A percentile compares a stretch with the other conserved stretches of the same genome.
Evolutionary conservation across 2,329 filamentous ascomycete species (phyloP).

Genomic region (Colletotrichum viniferum): DNA sequence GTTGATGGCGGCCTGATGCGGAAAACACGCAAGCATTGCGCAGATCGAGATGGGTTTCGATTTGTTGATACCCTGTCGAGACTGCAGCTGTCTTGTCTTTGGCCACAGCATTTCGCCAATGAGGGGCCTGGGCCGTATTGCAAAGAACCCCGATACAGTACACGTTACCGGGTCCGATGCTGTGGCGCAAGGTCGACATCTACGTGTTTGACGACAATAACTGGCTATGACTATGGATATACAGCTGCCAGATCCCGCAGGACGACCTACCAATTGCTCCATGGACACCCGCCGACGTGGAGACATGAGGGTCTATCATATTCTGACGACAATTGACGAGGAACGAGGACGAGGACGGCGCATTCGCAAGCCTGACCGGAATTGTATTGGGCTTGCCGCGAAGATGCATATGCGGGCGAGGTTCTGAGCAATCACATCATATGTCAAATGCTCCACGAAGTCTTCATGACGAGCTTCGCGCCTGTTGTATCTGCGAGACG

Average conservation of each 20-base stretch:
- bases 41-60: background rate
- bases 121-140: background rate
- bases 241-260: background rate
- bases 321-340: background rate
- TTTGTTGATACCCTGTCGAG: background rate
- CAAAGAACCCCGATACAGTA: background rate
- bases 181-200: background rate
- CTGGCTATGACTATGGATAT: background rate
- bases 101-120: background rate
- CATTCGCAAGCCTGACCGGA: background rate
- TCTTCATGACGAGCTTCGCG: background rate
- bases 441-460: background rate
- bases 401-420: background rate
- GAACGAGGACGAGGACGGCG: background rate
- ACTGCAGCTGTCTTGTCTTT: background rate
- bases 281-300: background rate
- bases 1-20: background rate
- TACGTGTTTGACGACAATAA: background rate
- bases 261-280: background rate
- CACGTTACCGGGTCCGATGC: background rate
- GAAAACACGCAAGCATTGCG: background rate
- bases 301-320: background rate
- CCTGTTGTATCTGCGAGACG: background rate
- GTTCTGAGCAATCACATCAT: slow-evolving; percentile 1
- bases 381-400: background rate